These are phyloP conservation scores for Phytophthora cryptogea DNA, from an alignment of 352 stramenopile genomes.

Conservation along the genomic window DNA sequence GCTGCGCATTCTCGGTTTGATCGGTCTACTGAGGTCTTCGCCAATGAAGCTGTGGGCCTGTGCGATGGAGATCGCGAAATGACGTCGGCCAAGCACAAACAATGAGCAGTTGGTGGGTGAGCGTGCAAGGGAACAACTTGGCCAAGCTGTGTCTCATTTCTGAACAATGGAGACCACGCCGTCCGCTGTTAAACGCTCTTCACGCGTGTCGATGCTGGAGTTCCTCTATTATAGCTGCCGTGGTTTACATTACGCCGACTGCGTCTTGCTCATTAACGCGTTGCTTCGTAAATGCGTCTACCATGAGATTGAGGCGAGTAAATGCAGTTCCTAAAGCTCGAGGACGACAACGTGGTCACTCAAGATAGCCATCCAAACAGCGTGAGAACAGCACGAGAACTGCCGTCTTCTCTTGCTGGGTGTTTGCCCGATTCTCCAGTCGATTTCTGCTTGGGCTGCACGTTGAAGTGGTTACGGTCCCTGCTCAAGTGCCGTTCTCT, in stretches of 20 bases:
- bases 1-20: constrained; percentile 29
- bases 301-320: too few species aligned
- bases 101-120: constrained; percentile 13
- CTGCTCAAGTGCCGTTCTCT: background rate
- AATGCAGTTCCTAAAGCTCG: too few species aligned
- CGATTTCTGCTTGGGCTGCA: constrained; percentile 1
- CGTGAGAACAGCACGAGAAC: background rate
- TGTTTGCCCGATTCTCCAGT: background rate
- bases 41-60: background rate
- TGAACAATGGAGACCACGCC: constrained; percentile 1
- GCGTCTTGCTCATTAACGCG: too few species aligned
- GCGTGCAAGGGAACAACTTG: constrained; percentile 7
- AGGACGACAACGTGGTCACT: too few species aligned
- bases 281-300: too few species aligned
- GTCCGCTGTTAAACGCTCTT: constrained; percentile 1
- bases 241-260: too few species aligned
- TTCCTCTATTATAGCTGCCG: too few species aligned
- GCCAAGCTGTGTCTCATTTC: constrained; percentile 8
- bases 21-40: background rate
- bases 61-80: constrained; percentile 6
- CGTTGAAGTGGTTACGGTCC: constrained; percentile 2
- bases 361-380: too few species aligned
- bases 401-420: background rate
- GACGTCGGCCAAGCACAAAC: constrained; percentile 8
- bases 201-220: background rate